These are phyloP conservation scores for Colletotrichum sp. DNA, from an alignment of 2,329 filamentous ascomycete species.

Conservation along the genomic window DNA sequence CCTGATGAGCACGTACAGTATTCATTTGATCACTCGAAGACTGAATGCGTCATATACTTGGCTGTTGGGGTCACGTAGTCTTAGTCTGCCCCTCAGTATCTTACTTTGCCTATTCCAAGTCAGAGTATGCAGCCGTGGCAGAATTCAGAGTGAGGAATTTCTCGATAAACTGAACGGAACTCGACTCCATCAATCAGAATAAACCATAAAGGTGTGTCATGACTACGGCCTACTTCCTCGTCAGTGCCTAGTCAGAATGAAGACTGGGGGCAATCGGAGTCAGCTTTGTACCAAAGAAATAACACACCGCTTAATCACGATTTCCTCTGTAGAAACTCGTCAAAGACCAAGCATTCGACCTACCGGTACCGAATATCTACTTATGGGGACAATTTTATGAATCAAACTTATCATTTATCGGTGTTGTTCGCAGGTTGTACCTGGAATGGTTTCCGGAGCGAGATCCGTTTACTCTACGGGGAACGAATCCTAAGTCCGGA, in stretches of 20 bases:
- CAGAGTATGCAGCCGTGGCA: neutral
- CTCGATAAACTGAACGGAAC: neutral
- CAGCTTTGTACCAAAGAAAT: too few species aligned
- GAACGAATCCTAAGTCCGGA: too few species aligned
- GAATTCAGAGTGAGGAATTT: neutral
- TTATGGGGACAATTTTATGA: rapidly evolving
- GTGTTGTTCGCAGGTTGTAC: neutral
- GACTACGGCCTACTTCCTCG: neutral
- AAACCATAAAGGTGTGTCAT: neutral
- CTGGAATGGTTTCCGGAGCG: too few species aligned
- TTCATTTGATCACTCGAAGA: neutral
- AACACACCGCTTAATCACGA: neutral
- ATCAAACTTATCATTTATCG: neutral
- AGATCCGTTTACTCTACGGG: too few species aligned
- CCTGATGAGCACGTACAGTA: neutral
- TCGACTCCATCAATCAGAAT: neutral
- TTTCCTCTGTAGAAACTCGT: neutral
- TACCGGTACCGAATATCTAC: rapidly evolving
- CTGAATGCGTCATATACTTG: neutral
- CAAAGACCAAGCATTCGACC: neutral
- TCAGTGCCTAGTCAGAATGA: neutral
- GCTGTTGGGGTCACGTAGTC: neutral
- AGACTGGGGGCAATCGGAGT: neutral
- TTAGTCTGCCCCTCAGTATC: neutral
- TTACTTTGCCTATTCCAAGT: neutral